phyloP scores from a whole-genome alignment of 805 yeast genomes.

The Cyberlindnera galapagoensis region DNA sequence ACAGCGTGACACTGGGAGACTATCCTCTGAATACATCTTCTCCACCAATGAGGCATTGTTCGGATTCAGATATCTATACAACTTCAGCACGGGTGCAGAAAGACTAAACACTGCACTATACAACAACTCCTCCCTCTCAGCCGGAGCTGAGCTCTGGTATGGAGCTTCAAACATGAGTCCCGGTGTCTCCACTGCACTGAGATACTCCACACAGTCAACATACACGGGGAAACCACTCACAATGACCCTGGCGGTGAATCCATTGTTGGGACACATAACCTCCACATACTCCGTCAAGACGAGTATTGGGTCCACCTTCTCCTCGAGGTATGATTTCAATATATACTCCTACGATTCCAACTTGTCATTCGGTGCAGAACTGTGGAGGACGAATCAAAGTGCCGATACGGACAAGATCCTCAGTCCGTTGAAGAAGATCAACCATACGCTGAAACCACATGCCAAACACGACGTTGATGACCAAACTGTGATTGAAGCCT shows the following conservation, averaged over 20 bases:
- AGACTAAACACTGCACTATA: constrained; percentile 36
- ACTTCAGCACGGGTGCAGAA: constrained; percentile 37
- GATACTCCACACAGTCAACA: constrained; percentile 81
- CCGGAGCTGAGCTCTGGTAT: constrained; percentile 88
- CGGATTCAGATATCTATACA: constrained; percentile 77
- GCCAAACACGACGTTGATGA: constrained; percentile 26
- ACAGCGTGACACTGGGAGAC: constrained; percentile 59
- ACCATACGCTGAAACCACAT: constrained; percentile 27
- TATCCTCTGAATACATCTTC: constrained; percentile 67
- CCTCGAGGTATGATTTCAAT: constrained; percentile 85
- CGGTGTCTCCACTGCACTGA: constrained; percentile 76
- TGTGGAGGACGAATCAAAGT: constrained; percentile 48
- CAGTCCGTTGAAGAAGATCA: constrained; percentile 11
- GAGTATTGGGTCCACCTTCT: constrained; percentile 64
- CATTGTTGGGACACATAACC: constrained; percentile 82
- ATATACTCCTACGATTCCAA: constrained; percentile 86
- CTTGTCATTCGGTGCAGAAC: constrained; percentile 77
- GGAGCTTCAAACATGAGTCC: constrained; percentile 82
- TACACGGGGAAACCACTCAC: constrained; percentile 87
- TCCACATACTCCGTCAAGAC: constrained; percentile 85
- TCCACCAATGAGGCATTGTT: constrained; percentile 78
- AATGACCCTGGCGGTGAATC: constrained; percentile 80
- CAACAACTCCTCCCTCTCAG: constrained; percentile 57
- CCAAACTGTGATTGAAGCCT: constrained; percentile 41
- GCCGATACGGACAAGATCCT: neutral